Base-by-base conservation (phyloP, 345 rosid genomes). In the Murraya paniculata region DNA sequence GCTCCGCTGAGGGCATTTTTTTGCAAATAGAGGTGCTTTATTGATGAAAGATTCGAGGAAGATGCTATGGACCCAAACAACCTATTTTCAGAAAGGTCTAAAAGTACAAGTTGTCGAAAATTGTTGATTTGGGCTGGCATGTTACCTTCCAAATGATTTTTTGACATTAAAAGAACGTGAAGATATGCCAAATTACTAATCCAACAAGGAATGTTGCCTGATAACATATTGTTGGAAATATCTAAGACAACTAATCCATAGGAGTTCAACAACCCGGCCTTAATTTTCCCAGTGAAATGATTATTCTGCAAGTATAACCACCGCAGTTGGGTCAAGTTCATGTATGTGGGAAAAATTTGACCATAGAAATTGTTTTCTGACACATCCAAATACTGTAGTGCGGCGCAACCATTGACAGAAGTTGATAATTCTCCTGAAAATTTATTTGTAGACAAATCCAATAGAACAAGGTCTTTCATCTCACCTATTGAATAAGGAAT, bases 101-200 rank as follows among this genome's bases (percentile, higher is more conserved):
- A 14, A 14, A 30, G 0, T 1, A 0, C 0, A 30, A 36, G 48
- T 1, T 2, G 4, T 33, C 13, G 1, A 10, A 36, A 41, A 4
- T 22, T 35, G 1, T 22, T 35, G 2, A 36, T 7, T 10, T 66
- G 28, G 9, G 1, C 1, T 1, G 71, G 71, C 9, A 66, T 22
- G 0, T 9, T 9, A 21, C 71, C 71, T 36, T 66, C 71, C 28
- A 36, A 66, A 9, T 0, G 1, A 36, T 66, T 66, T 21, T 22
- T 36, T 36, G 71, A 36, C 50, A 66, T 31, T 6, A 18, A 18
- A 31, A 64, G 38, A 31, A 30, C 3, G 1, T 0, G 0, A 16
- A 64, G 38, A 6, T 5, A 0, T 6, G 38, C 6, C 1, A 64
- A 14, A 7, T 30, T 30, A 14, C 67, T n/a, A 7, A 64, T 30